phyloP scores from a whole-genome alignment of 1,284 basidiomycete species.

The Rugosomyces carneus region DNA sequence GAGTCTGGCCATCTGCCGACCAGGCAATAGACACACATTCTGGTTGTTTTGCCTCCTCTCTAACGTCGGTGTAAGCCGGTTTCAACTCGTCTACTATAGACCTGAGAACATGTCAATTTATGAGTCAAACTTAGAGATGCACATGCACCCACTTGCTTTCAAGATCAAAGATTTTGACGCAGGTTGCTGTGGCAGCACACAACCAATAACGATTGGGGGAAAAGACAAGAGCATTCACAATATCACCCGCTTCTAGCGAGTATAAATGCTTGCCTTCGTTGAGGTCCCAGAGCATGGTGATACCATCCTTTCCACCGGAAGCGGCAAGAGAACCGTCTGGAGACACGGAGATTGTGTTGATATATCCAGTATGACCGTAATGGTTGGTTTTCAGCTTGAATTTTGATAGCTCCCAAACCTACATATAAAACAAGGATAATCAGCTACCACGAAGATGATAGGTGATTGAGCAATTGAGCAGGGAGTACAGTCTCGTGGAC shows the following conservation, averaged over 20 bases:
- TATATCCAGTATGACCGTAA: constrained; percentile 99
- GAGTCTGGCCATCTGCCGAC: constrained; percentile 96
- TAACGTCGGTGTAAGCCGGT: constrained; percentile 81
- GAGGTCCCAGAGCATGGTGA: constrained; percentile 99
- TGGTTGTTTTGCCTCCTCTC: constrained; percentile 79
- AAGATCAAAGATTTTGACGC: constrained; percentile 98
- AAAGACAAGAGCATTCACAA: constrained; percentile 99
- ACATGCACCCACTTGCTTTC: constrained; percentile 87
- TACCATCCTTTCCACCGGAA: constrained; percentile 98
- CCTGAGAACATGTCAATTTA: constrained; percentile 37
- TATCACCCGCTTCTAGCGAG: constrained; percentile 97
- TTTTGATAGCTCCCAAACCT: constrained; percentile 99
- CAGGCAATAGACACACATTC: constrained; percentile 98
- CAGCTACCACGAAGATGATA: constrained; percentile 39
- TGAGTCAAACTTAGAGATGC: not conserved
- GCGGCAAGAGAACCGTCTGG: constrained; percentile 99
- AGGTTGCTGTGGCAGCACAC: constrained; percentile 95
- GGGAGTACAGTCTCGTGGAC: not conserved
- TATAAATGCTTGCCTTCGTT: constrained; percentile 99
- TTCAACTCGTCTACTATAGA: constrained; percentile 99
- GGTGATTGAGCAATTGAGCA: not conserved
- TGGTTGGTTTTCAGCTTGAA: constrained; percentile 99
- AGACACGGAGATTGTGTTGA: constrained; percentile 98
- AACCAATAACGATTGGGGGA: constrained; percentile 99
- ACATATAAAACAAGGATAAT: constrained; percentile 22